A percentile compares a stretch with the other conserved stretches of the same genome.
These are phyloP conservation scores for Circinella umbellata DNA, from an alignment of 371 early-diverging fungal species.

Conservation along the genomic window DNA sequence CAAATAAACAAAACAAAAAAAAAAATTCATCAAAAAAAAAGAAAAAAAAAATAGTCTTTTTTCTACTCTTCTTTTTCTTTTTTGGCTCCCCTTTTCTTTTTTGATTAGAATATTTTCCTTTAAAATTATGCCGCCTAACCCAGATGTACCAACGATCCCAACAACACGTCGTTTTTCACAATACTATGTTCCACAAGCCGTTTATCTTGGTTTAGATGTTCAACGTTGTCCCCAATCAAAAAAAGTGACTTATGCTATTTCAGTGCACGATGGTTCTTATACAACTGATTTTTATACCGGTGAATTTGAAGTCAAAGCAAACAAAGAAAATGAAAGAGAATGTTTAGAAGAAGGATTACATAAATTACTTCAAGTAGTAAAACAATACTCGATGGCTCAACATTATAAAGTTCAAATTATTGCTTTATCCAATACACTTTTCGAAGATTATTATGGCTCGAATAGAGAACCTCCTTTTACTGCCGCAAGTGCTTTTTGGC, in stretches of 20 bases:
- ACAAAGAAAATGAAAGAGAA: conserved; percentile 23
- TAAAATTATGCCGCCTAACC: conserved; percentile 38
- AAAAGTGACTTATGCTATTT: conserved; percentile 44
- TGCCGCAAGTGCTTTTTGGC: conserved; percentile 71
- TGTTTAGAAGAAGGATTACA: conserved; percentile 35
- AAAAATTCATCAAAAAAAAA: background rate
- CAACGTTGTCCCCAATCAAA: conserved; percentile 35
- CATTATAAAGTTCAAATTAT: conserved; percentile 62
- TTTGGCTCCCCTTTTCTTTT: background rate
- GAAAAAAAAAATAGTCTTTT: background rate
- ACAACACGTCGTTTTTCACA: conserved; percentile 40
- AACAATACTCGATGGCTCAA: conserved; percentile 47
- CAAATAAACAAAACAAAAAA: too few relatives aligned
- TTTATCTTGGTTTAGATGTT: conserved; percentile 69
- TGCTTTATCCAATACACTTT: conserved; percentile 42
- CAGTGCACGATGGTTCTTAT: conserved; percentile 68
- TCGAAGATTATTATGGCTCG: conserved; percentile 22
- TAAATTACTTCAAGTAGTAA: conserved; percentile 45
- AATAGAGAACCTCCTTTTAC: conserved; percentile 30
- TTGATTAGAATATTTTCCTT: background rate
- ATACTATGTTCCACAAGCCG: conserved; percentile 48
- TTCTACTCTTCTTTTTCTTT: conserved; percentile 6
- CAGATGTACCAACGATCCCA: conserved; percentile 34
- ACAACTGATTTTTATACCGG: conserved; percentile 56
- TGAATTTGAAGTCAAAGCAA: conserved; percentile 17